Evolutionary conservation across 139 green algal genomes (phyloP), one percentile per base, ranked within the genome.

Genomic region (Tetraselmis striata): DNA sequence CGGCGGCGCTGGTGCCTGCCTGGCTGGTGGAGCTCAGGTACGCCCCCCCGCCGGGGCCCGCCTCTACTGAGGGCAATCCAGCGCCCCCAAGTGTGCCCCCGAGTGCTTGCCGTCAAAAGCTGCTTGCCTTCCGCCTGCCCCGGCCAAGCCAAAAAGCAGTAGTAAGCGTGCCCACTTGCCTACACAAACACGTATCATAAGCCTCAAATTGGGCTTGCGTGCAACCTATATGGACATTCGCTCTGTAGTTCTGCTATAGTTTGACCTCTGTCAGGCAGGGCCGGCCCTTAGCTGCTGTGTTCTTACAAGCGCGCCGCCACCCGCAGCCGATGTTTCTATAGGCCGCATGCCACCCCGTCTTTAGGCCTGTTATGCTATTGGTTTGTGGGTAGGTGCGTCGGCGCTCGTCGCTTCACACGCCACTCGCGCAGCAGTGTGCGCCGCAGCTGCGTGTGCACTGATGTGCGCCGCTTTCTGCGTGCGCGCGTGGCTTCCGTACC

Each of bases 1-100:
- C 25, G 1, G 78, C 89, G 24, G 88, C 91, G 28, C 86, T 98
- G 30, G 83, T 95, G 26, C 95, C 95, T 25, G 92, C 94, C 0
- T 90, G 89, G 84, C 89, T 98, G 74, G 22, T 98, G 1, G 95
- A 98, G 86, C 89, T 95, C 30, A 91, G 93, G 91, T 95, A 81
- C 1, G 84, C 0, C n/a, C 1, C 5, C 23, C 22, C n/a, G 45
- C 45, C 5, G n/a, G n/a, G n/a, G n/a, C n/a, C n/a, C 45, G 18
- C 45, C 45, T 67, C 45, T 67, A 25, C 11, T 67, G n/a, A n/a
- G n/a, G n/a, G n/a, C n/a, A n/a, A n/a, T n/a, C n/a, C n/a, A n/a
- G n/a, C n/a, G n/a, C n/a, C n/a, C n/a, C n/a, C n/a, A n/a, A n/a
- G n/a, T n/a, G n/a, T n/a, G 11, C 45, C 18, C 45, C 18, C 18